Base-by-base conservation (phyloP, 2,329 filamentous ascomycete species). In the Colletotrichum coccodes region DNA sequence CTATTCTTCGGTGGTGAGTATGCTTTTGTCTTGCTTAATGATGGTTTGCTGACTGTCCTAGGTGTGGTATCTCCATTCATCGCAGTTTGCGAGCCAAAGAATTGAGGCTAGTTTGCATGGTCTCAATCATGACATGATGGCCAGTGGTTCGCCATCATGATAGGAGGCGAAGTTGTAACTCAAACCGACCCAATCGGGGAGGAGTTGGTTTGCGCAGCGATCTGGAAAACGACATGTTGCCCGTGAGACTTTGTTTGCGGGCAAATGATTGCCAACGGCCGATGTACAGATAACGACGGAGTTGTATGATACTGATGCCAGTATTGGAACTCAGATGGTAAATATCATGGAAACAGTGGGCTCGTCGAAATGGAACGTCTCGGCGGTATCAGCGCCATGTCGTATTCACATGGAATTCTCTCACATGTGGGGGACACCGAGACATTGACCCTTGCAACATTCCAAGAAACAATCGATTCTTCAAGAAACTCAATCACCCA, bases 1-100 rank as follows among this genome's bases (percentile, higher is more conserved):
- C 42, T 77, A 46, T 77, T 77, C 42, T 64, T 76, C 21, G 69
- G 71, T 32, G 67, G 76, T 77, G 67, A 70, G 71, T 72, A 16
- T 30, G 30, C 21, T 44, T n/a, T 6, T 16, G 2, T 4, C 6
- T 23, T 4, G 2, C 23, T 12, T 6, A 21, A n/a, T 36, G n/a
- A n/a, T 9, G 16, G 7, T 12, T 18, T 14, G 40, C 46, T 71
- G 4, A 68, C 57, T 14, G 28, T 9, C 8, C 3, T 4, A 74
- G 72, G 73, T 61, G 71, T 73, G 6, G 28, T 49, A 23, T 71
- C 72, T n/a, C 71, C 73, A 7, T 74, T 73, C 32, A 73, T 75
- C 23, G 66, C 72, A 1, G 72, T 75, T 4, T 75, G 73, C 21
- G 71, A 75, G 23, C 68, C 70, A 2, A 53, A 38, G 8, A 18